These are phyloP conservation scores for Sclerotiophoma versabilis DNA, from an alignment of 2,329 filamentous ascomycete genomes.

Conservation along the genomic window DNA sequence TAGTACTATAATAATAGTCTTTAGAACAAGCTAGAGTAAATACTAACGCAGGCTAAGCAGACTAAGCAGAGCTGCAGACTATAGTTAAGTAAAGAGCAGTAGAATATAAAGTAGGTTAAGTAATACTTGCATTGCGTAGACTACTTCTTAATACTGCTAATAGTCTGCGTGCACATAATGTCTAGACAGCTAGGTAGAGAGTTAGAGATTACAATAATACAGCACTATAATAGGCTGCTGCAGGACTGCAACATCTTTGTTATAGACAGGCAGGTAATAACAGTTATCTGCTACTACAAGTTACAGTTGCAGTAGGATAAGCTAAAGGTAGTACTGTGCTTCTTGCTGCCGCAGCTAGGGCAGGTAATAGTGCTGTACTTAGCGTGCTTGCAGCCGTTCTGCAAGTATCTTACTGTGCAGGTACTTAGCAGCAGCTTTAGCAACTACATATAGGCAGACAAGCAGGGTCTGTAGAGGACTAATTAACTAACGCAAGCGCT, in stretches of 20 bases:
- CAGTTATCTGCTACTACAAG: constrained; percentile 33
- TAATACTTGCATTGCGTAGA: not conserved
- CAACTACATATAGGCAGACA: constrained; percentile 21
- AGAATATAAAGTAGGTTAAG: not conserved
- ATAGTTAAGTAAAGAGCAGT: not conserved
- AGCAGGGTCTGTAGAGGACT: constrained; percentile 18
- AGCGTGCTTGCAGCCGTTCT: constrained; percentile 27
- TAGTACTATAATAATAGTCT: not conserved
- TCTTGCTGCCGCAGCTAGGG: constrained; percentile 26
- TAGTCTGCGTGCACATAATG: not conserved
- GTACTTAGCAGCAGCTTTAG: constrained; percentile 13
- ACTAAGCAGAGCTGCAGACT: not conserved
- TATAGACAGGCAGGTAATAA: constrained; percentile 24
- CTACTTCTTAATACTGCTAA: not conserved
- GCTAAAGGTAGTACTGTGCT: constrained; percentile 33
- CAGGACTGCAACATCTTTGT: constrained; percentile 32
- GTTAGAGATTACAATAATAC: not conserved
- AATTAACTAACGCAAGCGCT: constrained; percentile 21
- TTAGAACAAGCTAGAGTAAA: not conserved
- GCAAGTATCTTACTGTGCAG: constrained; percentile 23
- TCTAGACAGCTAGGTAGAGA: not conserved
- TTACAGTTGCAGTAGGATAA: constrained; percentile 30
- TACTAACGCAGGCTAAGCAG: not conserved
- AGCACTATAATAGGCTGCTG: constrained; percentile 19
- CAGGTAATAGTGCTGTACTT: constrained; percentile 33